Conservation (phyloP, 495 filamentous ascomycete genomes). For the Penicillium argentinense region DNA sequence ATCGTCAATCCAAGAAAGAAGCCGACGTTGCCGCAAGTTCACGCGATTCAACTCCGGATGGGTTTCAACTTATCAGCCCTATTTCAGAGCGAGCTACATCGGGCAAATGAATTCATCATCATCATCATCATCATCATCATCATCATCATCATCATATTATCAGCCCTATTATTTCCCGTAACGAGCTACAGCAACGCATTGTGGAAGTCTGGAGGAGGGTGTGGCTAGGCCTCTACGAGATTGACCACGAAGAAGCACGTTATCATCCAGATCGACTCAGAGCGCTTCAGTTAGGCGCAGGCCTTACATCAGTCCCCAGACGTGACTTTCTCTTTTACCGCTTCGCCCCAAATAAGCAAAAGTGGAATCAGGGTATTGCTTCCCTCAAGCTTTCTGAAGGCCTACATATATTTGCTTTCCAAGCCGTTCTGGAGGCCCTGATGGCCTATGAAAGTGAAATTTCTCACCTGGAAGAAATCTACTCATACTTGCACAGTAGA, state of each 20-base stretch:
- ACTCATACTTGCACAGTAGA: constrained; percentile 7
- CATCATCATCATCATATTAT: no score
- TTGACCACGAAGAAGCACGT: constrained; percentile 9
- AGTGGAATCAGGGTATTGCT: constrained; percentile 13
- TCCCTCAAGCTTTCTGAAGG: constrained; percentile 16
- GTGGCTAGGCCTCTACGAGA: constrained; percentile 23
- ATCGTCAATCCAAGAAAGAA: no score
- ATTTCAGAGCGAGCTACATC: not conserved
- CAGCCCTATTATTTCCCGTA: not conserved
- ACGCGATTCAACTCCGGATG: no score
- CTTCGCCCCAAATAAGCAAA: not conserved
- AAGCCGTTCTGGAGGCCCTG: constrained; percentile 19
- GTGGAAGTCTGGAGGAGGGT: constrained; percentile 18
- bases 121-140: no score
- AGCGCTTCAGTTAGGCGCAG: constrained; percentile 19
- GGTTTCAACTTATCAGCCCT: no score
- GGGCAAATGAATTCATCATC: not conserved
- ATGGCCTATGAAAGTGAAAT: constrained; percentile 24
- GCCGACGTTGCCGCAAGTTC: no score
- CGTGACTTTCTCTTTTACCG: constrained; percentile 2
- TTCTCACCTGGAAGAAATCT: constrained; percentile 10
- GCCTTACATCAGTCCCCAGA: constrained; percentile 9
- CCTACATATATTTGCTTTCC: constrained; percentile 17
- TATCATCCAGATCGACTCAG: constrained; percentile 17
- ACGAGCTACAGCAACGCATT: constrained; percentile 19